These are phyloP conservation scores for Populus simonii DNA, from an alignment of 345 rosid species.

Conservation along the genomic window DNA sequence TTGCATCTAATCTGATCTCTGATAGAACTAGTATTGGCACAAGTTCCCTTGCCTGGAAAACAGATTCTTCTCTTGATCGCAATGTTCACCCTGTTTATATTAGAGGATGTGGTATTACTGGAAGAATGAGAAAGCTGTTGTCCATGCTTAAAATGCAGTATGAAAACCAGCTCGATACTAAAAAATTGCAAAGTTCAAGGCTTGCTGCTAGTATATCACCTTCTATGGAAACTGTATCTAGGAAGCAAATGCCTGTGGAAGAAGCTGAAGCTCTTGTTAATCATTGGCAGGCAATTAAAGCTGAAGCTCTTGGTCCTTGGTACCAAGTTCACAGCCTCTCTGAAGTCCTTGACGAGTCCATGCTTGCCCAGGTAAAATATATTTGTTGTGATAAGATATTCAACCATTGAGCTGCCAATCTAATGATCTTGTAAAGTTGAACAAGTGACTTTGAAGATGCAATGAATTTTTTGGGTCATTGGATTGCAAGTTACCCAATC, in stretches of 20 bases:
- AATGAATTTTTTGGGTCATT: background rate
- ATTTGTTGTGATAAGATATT: background rate
- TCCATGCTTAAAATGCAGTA: constrained; percentile 41
- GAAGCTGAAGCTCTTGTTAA: constrained; percentile 88
- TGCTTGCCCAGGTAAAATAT: constrained; percentile 77
- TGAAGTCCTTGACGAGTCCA: constrained; percentile 80
- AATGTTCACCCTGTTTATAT: constrained; percentile 25
- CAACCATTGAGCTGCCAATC: background rate
- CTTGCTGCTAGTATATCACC: constrained; percentile 48
- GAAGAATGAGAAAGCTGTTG: constrained; percentile 48
- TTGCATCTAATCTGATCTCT: constrained; percentile 35
- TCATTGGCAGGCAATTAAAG: constrained; percentile 89
- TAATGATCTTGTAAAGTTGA: background rate
- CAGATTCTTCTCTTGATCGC: constrained; percentile 37
- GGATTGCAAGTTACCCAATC: background rate
- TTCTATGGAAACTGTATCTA: constrained; percentile 31
- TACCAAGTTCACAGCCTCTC: constrained; percentile 62
- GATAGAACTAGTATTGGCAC: constrained; percentile 30
- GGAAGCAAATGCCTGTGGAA: constrained; percentile 67
- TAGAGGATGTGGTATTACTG: constrained; percentile 35
- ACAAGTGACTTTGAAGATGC: background rate
- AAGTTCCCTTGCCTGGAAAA: constrained; percentile 35
- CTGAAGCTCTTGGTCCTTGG: constrained; percentile 83
- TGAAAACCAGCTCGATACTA: constrained; percentile 33
- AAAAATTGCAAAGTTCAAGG: constrained; percentile 30